Base-by-base conservation (phyloP, 495 filamentous ascomycete genomes). In the Thermothielavioides terrestris region DNA sequence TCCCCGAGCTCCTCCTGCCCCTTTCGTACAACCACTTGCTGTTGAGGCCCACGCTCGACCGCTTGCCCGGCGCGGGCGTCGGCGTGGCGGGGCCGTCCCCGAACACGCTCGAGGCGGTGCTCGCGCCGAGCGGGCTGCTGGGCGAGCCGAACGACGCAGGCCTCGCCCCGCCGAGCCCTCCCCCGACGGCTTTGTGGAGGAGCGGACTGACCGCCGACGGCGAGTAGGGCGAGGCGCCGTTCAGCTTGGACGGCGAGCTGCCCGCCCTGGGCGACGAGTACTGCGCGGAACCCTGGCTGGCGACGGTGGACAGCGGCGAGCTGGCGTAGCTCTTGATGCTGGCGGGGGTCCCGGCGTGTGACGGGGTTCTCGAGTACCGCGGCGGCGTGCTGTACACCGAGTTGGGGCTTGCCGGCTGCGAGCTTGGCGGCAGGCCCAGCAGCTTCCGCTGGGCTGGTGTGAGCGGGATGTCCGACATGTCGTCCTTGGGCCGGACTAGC, bases 11-110 rank as follows among this genome's bases (percentile, higher is more conserved):
- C 51, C 67, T 65, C 54, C 79, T 74, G 20, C 72, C 74, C 64
- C 82, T 83, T 65, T 98, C 87, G 68, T 94, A 98, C 34, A 95
- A 67, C 91, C 90, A 98, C 68, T 85, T 88, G 65, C 79, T 95
- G 56, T 86, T 95, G 56, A 95, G 61, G 11, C 77, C 76, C 32
- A 96, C 73, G 44, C 77, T 85, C 22, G 78, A 78, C 30, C 83
- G 76, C 67, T 84, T 88, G 20, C 78, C 78, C 2, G 72, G 60
- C 6, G 81, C 76, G 35, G 82, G 88, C 38, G 81, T 86, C 6
- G 83, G 86, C 40, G 77, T 50, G 12, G 38, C 65, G 6, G 65
- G 64, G 2, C 62, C 63, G 17, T 60, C 59, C 59, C 65, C 67
- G 54, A 65, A 69, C 50, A 71, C 63, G 25, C 72, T 71, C n/a